Percentiles rank a stretch among this genome's conserved stretches.
These are phyloP conservation scores for Neocatenulostroma microsporum DNA, from an alignment of 2,329 filamentous ascomycete genomes.

Conservation along the genomic window DNA sequence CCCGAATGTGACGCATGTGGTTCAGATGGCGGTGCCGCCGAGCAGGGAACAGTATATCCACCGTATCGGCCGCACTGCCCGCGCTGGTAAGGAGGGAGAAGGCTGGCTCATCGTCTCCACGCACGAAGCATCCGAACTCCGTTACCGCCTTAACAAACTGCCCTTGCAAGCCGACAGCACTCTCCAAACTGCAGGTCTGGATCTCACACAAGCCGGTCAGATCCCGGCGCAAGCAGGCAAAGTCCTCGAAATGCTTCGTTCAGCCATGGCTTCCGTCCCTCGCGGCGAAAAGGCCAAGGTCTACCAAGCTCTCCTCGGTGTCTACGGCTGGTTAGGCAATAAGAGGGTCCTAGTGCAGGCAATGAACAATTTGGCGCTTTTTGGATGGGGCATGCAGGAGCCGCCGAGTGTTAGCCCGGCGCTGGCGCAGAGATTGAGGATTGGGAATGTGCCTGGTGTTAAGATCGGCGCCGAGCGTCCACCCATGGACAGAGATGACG, in stretches of 20 bases:
- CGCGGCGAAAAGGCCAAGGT: conserved; percentile 37
- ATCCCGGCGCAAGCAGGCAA: conserved; percentile 36
- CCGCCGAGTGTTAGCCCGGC: conserved; percentile 37
- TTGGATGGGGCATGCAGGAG: conserved; percentile 46
- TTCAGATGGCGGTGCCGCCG: conserved; percentile 42
- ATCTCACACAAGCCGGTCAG: conserved; percentile 36
- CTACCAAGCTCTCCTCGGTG: conserved; percentile 54
- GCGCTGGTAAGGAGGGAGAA: conserved; percentile 64
- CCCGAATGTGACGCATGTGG: conserved; percentile 46
- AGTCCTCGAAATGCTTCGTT: conserved; percentile 37
- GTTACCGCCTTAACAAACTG: conserved; percentile 49
- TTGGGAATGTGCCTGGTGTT: conserved; percentile 24
- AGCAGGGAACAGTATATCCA: conserved; percentile 45
- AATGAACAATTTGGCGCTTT: conserved; percentile 47
- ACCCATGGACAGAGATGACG: conserved; percentile 1
- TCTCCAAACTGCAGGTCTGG: conserved; percentile 44
- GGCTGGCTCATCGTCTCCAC: conserved; percentile 60
- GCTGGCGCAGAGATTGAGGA: conserved; percentile 24
- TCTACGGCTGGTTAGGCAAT: conserved; percentile 35
- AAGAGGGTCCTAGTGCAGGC: conserved; percentile 37
- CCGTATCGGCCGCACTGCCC: conserved; percentile 47
- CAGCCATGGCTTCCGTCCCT: conserved; percentile 40
- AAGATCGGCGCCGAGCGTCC: conserved; percentile 16
- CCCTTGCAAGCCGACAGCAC: conserved; percentile 49
- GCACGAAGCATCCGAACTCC: conserved; percentile 44